These are phyloP conservation scores for Poteriospumella lacustris DNA, from an alignment of 108 stramenopile genomes.

Conservation along the genomic window DNA sequence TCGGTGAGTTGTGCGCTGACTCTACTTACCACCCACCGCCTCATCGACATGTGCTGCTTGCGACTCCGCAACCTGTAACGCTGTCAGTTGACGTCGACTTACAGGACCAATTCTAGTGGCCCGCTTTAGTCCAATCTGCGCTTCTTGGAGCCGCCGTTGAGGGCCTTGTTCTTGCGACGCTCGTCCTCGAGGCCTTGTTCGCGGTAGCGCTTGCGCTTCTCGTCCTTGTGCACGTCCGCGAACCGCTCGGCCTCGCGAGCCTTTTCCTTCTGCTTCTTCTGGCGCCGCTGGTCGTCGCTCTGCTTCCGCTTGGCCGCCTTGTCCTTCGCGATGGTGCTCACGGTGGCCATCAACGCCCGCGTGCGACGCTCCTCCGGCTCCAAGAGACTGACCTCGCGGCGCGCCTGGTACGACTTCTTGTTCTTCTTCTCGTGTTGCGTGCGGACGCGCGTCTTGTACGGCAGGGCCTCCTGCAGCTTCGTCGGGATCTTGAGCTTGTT, in stretches of 20 bases:
- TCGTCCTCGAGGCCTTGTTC: slow-evolving; percentile 22
- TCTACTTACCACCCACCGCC: too few relatives aligned
- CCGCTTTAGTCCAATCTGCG: too few relatives aligned
- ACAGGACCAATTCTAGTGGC: too few relatives aligned
- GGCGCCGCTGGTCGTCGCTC: slow-evolving; percentile 12
- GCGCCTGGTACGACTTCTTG: slow-evolving; percentile 56
- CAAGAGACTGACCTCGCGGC: slow-evolving; percentile 23
- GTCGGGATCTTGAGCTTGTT: slow-evolving; percentile 75
- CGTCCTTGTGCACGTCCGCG: slow-evolving; percentile 1
- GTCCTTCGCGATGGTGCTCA: slow-evolving; percentile 49
- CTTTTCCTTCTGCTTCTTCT: slow-evolving; percentile 20
- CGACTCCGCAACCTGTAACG: too few relatives aligned
- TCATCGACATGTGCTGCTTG: too few relatives aligned
- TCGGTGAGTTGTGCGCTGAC: too few relatives aligned
- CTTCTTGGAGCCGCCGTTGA: too few relatives aligned
- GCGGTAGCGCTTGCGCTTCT: slow-evolving; percentile 2
- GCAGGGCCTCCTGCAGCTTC: slow-evolving; percentile 78
- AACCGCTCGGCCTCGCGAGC: slow-evolving; percentile 25
- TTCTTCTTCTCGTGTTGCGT: slow-evolving; percentile 57
- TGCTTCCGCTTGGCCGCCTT: slow-evolving; percentile 46
- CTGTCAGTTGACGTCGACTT: too few relatives aligned
- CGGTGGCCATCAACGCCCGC: slow-evolving; percentile 39
- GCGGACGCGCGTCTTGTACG: slow-evolving; percentile 87
- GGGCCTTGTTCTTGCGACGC: too few relatives aligned
- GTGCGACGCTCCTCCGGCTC: slow-evolving; percentile 43